Evolutionary conservation across 306 rosid genomes (phyloP).

Genomic region (Gillenia trifoliata): DNA sequence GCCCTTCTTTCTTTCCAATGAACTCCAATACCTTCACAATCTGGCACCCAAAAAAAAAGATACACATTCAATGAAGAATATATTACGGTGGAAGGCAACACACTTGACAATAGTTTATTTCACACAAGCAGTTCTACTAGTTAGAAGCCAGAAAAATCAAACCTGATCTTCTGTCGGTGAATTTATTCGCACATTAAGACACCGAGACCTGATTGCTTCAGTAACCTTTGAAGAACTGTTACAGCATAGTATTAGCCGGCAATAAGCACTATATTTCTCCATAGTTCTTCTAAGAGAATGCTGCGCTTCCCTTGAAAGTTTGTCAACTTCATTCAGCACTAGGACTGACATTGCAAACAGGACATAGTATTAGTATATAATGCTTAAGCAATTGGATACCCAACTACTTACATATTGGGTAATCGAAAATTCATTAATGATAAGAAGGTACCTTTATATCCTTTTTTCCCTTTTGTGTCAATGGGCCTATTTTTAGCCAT

Average conservation of each 20-base stretch:
- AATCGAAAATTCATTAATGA: too few species aligned
- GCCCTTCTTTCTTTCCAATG: conserved; percentile 82
- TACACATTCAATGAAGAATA: background rate
- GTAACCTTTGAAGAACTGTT: conserved; percentile 95
- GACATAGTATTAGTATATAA: conserved; percentile 18
- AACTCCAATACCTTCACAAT: conserved; percentile 65
- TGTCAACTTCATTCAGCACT: conserved; percentile 90
- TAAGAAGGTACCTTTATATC: conserved; percentile 55
- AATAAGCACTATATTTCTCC: conserved; percentile 90
- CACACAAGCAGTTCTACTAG: background rate
- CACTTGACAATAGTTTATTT: background rate
- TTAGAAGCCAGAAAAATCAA: background rate
- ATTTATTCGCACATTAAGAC: conserved; percentile 81
- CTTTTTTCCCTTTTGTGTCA: conserved; percentile 83
- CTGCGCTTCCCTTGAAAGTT: conserved; percentile 91
- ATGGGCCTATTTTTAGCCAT: conserved; percentile 86
- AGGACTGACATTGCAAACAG: conserved; percentile 50
- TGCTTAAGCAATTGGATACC: background rate
- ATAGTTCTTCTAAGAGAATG: conserved; percentile 92
- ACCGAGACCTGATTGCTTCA: conserved; percentile 94
- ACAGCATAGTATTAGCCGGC: conserved; percentile 87
- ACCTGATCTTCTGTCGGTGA: conserved; percentile 87
- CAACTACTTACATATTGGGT: background rate
- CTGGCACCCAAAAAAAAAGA: conserved; percentile 29
- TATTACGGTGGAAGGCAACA: background rate